phyloP scores from a whole-genome alignment of 2,329 filamentous ascomycete genomes.

The Drechslerella coelobrocha region DNA sequence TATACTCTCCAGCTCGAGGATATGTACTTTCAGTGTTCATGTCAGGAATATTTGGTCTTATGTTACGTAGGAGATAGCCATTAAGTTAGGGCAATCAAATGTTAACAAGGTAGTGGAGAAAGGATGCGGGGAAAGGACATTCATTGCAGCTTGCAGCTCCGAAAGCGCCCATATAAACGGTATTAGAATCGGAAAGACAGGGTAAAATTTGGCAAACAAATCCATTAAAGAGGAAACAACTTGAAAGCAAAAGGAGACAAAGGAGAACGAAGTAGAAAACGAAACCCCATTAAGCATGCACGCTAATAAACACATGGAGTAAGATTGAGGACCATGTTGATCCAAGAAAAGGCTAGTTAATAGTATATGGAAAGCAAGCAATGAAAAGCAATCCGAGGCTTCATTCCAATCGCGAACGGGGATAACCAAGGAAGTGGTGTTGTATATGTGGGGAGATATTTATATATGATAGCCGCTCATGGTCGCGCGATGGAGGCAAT shows the following conservation, averaged over 20 bases:
- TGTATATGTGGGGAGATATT: not conserved
- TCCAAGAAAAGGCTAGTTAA: not conserved
- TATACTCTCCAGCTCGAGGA: too few relatives aligned
- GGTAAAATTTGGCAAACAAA: not conserved
- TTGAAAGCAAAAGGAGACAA: not conserved
- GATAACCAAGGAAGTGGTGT: not conserved
- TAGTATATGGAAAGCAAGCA: not conserved
- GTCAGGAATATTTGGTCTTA: too few relatives aligned
- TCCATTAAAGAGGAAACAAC: not conserved
- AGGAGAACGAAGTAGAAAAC: conserved; percentile 6
- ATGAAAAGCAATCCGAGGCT: not conserved
- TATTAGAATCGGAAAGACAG: not conserved
- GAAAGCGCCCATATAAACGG: conserved; percentile 21
- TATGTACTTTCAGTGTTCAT: too few relatives aligned
- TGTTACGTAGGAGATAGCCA: too few relatives aligned
- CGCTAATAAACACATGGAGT: conserved; percentile 46
- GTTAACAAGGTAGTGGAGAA: too few relatives aligned
- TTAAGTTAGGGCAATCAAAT: too few relatives aligned
- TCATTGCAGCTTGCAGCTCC: conserved; percentile 21
- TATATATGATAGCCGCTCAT: not conserved
- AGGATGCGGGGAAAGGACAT: not conserved
- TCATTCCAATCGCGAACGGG: not conserved
- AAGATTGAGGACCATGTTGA: conserved; percentile 12
- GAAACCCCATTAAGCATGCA: conserved; percentile 47
- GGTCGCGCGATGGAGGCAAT: not conserved